Evolutionary conservation across 805 yeast species (phyloP), one percentile per base, ranked within the genome.

Genomic region (Saccharomycodes ludwigii): DNA sequence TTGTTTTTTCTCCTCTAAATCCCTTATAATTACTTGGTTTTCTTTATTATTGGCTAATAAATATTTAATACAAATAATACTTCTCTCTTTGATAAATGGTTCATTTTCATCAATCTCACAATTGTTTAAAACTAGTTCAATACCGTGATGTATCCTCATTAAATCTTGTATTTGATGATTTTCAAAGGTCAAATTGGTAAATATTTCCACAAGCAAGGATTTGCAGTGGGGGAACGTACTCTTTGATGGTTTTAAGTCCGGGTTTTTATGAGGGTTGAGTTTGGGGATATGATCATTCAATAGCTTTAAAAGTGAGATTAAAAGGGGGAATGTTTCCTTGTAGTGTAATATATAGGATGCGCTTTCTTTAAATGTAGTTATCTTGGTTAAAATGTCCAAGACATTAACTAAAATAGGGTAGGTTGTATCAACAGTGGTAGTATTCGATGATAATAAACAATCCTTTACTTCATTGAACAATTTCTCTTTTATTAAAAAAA

Each of bases 101-200:
- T 91, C 93, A 48, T 81, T 73, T 27, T 75, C 76, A 51, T 88
- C 97, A 31, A 91, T 74, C 24, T 79, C 71, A 57, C 96, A 86
- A 40, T 76, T 78, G 6, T 86, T 78, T 16, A 88, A 58, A 0
- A 86, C 64, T 13, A 82, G 54, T 32, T 74, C 82, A 10, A 88
- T 51, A 0, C 84, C 94, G 28, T 78, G 81, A 1, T 61, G 42
- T 18, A 66, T 67, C 29, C 96, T 59, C 21, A 81, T 59, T 26
- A 56, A 49, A 35, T 86, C 88, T 48, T 88, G 95, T 4, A 72
- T 67, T 4, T 59, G 59, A 27, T 52, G 58, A 28, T 73, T 66
- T 1, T 66, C 58, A 40, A 66, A 66, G 0, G 69, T 63, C 29
- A 85, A 49, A 29, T 67, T 64, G 0, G 85, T 66, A 8, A 86